Conservation (phyloP, 257 asterid genomes). For the Solanum pennellii region DNA sequence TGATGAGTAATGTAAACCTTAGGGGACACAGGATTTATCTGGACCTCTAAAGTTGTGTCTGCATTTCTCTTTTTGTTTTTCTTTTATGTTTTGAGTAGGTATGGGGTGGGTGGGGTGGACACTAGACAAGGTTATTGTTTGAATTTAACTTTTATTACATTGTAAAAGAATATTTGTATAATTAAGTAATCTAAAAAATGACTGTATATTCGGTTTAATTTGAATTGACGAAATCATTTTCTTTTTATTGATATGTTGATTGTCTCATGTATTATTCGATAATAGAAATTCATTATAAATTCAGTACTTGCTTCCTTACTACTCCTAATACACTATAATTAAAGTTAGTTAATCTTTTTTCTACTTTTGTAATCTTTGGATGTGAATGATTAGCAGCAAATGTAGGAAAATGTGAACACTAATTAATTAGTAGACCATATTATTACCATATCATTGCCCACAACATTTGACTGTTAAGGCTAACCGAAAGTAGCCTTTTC, state of each 20-base stretch:
- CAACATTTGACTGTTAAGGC: neutral
- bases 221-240: too few species aligned
- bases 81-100: conserved; percentile 4
- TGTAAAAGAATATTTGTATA: neutral
- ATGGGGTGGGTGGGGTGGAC: neutral
- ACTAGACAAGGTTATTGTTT: neutral
- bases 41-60: conserved; percentile 19
- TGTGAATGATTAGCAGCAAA: conserved; percentile 19
- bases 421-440: conserved; percentile 6
- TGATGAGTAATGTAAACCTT: conserved; percentile 9
- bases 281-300: too few species aligned
- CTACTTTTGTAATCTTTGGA: conserved; percentile 1
- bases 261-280: too few species aligned
- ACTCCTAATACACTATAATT: neutral
- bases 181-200: neutral
- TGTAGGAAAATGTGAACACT: neutral
- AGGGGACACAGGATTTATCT: conserved; percentile 10
- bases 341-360: neutral
- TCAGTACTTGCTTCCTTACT: neutral
- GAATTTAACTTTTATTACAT: neutral
- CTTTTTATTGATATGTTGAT: too few species aligned
- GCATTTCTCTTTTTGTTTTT: neutral
- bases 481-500: conserved; percentile 36
- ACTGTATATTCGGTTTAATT: neutral
- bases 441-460: conserved; percentile 35